Evolutionary conservation across 768 basidiomycete genomes (phyloP), one percentile per base, ranked within the genome.

Genomic region (Sarcomyxa edulis): DNA sequence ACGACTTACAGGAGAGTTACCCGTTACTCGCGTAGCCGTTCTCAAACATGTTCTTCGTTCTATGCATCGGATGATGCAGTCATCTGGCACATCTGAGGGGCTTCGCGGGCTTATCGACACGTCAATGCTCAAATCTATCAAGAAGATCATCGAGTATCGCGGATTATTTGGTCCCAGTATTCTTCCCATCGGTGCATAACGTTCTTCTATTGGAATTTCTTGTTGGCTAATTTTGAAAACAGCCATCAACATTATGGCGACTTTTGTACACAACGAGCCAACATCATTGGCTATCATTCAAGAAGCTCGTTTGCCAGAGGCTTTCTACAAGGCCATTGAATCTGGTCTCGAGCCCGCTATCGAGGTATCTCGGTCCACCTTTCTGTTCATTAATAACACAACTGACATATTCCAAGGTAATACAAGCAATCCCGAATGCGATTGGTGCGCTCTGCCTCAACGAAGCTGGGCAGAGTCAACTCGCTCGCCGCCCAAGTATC

Each of bases 221-320:
- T 39, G 22, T 45, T 32, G 11, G 23, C 10, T 12, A 18, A 4
- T 20, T 6, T 37, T 7, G 7, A 42, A 11, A 45, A n/a, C n/a
- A 89, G 92, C 89, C 4, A 89, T 94, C 67, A 92, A 94, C 56
- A 84, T 93, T 53, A 90, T 96, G 82, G 81, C 92, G 10, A 92
- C 92, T 0, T 97, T 97, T 60, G 82, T 98, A 7, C 95, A 99
- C 68, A 99, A 98, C 48, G 96, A 99, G 58, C 96, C 96, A 6
- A 97, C 94, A 0, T 96, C 91, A 11, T 65, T 99, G 40, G 68
- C 79, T 2, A 83, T 95, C 38, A 85, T 99, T 15, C 96, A 99
- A 60, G 96, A 99, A 59, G 75, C 81, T 19, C 80, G 84, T 5
- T 61, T 99, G 3, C 96, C 96, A 1, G 87, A 92, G 50, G 74